Percentiles rank a stretch among this genome's conserved stretches.
These are phyloP conservation scores for Aspergillus chevalieri DNA, from an alignment of 2,329 filamentous ascomycete species.

Conservation along the genomic window DNA sequence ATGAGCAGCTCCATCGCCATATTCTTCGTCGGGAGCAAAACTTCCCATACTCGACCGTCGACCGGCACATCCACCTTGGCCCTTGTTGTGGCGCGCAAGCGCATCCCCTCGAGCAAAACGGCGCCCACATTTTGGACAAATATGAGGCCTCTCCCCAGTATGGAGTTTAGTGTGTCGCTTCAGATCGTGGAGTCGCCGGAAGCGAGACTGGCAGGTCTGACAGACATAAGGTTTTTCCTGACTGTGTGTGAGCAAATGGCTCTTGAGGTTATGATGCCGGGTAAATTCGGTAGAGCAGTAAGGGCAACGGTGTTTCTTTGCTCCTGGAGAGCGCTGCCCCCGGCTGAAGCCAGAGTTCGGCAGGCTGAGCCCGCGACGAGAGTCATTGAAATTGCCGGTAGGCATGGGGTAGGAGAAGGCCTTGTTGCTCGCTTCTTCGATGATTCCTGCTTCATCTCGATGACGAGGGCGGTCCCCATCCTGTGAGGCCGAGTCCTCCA, in stretches of 20 bases:
- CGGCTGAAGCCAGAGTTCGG: slow-evolving; percentile 51
- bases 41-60: slow-evolving; percentile 78
- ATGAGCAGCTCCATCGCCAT: slow-evolving; percentile 40
- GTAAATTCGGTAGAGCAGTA: slow-evolving; percentile 97
- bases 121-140: slow-evolving; percentile 88
- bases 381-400: slow-evolving; percentile 44
- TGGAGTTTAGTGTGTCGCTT: slow-evolving; percentile 96
- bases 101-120: slow-evolving; percentile 95
- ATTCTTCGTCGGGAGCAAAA: slow-evolving; percentile 73
- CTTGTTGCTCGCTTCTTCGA: slow-evolving; percentile 43
- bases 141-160: slow-evolving; percentile 90
- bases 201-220: slow-evolving; percentile 85
- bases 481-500: slow-evolving; percentile 39
- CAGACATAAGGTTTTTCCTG: slow-evolving; percentile 98
- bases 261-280: slow-evolving; percentile 94
- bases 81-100: slow-evolving; percentile 88
- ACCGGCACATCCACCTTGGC: slow-evolving; percentile 89
- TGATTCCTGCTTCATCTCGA: slow-evolving; percentile 31
- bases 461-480: slow-evolving; percentile 37
- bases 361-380: slow-evolving; percentile 54
- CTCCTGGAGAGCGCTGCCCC: slow-evolving; percentile 62
- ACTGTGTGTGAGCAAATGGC: slow-evolving; percentile 91
- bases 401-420: slow-evolving; percentile 61
- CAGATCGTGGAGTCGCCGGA: slow-evolving; percentile 85
- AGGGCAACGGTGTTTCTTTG: slow-evolving; percentile 92